Evolutionary conservation across 2,329 filamentous ascomycete genomes (phyloP).

Genomic region (Paraconiothyrium brasiliense): DNA sequence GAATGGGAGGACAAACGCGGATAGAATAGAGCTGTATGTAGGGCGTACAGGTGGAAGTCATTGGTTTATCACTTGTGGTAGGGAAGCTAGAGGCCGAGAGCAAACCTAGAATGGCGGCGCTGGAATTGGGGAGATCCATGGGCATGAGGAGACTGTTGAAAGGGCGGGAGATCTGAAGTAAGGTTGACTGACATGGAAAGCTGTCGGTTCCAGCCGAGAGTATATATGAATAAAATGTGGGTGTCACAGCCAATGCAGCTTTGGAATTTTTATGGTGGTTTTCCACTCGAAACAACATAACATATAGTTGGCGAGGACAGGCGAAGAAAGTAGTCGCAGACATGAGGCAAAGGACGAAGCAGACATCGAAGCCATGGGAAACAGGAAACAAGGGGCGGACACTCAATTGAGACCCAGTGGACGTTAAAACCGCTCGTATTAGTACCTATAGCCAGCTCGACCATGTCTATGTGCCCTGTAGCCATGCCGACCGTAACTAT

Average conservation of each 20-base stretch:
- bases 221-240: too few species aligned
- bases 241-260: neutral
- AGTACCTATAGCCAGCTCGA: conserved; percentile 2
- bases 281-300: neutral
- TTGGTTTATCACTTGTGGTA: neutral
- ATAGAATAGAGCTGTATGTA: neutral
- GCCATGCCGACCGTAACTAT: conserved; percentile 18
- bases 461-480: conserved; percentile 12
- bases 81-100: neutral
- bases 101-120: neutral
- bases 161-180: neutral
- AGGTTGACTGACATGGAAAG: too few species aligned
- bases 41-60: neutral
- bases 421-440: neutral
- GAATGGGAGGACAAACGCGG: conserved; percentile 10
- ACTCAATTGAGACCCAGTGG: neutral
- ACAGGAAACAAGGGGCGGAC: neutral
- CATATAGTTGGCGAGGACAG: neutral
- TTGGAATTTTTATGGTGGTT: too few species aligned
- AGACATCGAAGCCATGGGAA: neutral
- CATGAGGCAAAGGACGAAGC: too few species aligned
- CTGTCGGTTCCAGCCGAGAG: too few species aligned
- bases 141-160: neutral
- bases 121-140: conserved; percentile 4
- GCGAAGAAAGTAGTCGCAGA: too few species aligned